A percentile compares a stretch with the other conserved stretches of the same genome.
Conservation (phyloP, 192 early-diverging fungal genomes). For the Backusella luteola region DNA sequence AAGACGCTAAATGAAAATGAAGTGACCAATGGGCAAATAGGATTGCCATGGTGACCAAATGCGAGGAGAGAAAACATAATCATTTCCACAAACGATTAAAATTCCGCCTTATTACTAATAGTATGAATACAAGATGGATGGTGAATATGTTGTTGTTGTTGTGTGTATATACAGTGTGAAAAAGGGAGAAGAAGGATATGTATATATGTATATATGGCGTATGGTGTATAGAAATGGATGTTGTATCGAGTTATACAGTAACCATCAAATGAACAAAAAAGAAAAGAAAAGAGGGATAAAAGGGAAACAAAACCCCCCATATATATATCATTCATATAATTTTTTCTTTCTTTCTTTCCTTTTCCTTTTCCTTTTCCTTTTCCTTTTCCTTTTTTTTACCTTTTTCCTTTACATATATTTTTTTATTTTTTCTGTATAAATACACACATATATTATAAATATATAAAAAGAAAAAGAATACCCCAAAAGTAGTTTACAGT, state of each 20-base stretch:
- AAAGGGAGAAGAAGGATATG: background rate
- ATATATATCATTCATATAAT: background rate
- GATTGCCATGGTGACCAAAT: conserved; percentile 4
- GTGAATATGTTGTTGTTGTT: background rate
- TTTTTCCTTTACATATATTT: background rate
- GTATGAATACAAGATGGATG: background rate
- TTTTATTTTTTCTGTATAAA: background rate
- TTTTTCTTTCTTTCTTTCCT: background rate
- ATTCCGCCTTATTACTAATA: background rate
- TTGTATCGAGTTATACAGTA: background rate
- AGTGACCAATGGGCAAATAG: background rate
- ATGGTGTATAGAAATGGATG: background rate
- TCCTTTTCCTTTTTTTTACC: background rate
- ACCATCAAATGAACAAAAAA: background rate
- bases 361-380: background rate
- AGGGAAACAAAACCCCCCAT: background rate
- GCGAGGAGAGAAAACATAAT: background rate
- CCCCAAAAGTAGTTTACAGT: background rate
- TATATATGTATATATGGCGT: background rate
- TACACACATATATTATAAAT: background rate
- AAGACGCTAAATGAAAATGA: background rate
- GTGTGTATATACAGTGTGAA: no score
- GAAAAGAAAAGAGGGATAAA: background rate
- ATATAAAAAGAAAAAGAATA: background rate
- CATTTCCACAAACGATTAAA: background rate